These are phyloP conservation scores for Acanthamoeba castellanii DNA, from an alignment of 208 protist genomes.

Conservation along the genomic window DNA sequence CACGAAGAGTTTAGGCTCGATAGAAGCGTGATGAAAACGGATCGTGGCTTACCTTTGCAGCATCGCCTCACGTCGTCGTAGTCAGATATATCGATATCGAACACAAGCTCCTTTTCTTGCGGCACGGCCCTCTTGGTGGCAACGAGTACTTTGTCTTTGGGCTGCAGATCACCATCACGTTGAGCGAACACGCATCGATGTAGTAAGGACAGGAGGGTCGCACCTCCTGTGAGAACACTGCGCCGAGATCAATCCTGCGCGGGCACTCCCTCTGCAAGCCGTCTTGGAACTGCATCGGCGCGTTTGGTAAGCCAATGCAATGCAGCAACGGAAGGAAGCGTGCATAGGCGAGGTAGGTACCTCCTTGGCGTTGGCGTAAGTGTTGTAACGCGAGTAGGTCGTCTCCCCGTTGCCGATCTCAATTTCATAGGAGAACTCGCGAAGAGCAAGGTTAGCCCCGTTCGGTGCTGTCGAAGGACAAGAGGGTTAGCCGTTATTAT, in stretches of 20 bases:
- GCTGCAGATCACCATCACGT: not conserved
- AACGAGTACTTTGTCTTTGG: conserved; percentile 31
- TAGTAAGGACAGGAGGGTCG: not conserved
- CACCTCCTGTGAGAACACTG: conserved; percentile 42
- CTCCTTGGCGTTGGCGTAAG: conserved; percentile 19
- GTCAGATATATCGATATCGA: conserved; percentile 99
- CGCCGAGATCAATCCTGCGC: conserved; percentile 49
- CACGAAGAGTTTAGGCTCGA: not conserved
- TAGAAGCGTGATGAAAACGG: not conserved
- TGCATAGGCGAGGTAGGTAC: not conserved
- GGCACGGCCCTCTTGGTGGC: conserved; percentile 54
- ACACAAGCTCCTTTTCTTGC: conserved; percentile 97
- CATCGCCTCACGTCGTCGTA: conserved; percentile 99
- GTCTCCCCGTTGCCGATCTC: conserved; percentile 31
- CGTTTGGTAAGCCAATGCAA: not conserved
- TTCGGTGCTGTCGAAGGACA: not conserved
- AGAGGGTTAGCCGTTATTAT: not conserved
- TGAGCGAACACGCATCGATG: not conserved
- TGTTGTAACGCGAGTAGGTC: conserved; percentile 66
- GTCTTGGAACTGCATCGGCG: conserved; percentile 14
- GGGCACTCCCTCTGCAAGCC: conserved; percentile 34
- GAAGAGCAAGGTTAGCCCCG: conserved; percentile 15
- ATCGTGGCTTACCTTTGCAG: conserved; percentile 87
- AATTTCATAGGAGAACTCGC: conserved; percentile 70
- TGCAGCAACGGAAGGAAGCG: too few relatives aligned